Evolutionary conservation across 2,329 filamentous ascomycete species (phyloP).

Genomic region (Fusarium sp.): DNA sequence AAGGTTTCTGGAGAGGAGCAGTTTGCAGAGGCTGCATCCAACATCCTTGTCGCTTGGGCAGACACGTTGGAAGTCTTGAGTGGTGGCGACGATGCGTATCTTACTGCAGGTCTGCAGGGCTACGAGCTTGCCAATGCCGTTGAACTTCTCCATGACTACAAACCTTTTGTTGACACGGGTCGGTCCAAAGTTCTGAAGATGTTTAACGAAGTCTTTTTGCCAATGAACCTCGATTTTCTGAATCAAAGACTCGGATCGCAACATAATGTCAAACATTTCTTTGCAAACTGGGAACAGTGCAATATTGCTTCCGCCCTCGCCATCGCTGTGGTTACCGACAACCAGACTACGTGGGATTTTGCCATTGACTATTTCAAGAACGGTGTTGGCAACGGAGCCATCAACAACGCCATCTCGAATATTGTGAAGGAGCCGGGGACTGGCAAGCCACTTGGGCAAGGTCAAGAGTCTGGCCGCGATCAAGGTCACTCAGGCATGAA

Average conservation of each 20-base stretch:
- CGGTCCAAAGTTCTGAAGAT: neutral
- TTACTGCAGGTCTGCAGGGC: constrained; percentile 57
- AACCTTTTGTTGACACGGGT: neutral
- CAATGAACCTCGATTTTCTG: constrained; percentile 7
- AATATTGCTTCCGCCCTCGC: constrained; percentile 28
- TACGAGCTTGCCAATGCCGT: constrained; percentile 60
- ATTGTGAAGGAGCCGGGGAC: constrained; percentile 18
- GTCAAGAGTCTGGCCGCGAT: constrained; percentile 32
- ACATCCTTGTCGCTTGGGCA: neutral
- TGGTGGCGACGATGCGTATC: constrained; percentile 25
- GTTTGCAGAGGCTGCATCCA: neutral
- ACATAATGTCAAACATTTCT: constrained; percentile 16
- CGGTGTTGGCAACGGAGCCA: constrained; percentile 10
- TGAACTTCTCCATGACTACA: constrained; percentile 54
- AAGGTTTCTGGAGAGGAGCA: neutral
- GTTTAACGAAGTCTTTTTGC: neutral
- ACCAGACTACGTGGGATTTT: constrained; percentile 13
- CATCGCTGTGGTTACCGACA: constrained; percentile 20
- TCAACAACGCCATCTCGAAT: constrained; percentile 14
- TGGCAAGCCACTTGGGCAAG: constrained; percentile 12
- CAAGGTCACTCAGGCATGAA: constrained; percentile 27
- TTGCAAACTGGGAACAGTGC: constrained; percentile 30
- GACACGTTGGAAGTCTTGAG: neutral
- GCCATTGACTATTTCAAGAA: constrained; percentile 27
- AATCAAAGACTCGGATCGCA: constrained; percentile 1